Evolutionary conservation across 495 filamentous ascomycete species (phyloP), one percentile per base, ranked within the genome.

Genomic region (Penicillium verhagenii): DNA sequence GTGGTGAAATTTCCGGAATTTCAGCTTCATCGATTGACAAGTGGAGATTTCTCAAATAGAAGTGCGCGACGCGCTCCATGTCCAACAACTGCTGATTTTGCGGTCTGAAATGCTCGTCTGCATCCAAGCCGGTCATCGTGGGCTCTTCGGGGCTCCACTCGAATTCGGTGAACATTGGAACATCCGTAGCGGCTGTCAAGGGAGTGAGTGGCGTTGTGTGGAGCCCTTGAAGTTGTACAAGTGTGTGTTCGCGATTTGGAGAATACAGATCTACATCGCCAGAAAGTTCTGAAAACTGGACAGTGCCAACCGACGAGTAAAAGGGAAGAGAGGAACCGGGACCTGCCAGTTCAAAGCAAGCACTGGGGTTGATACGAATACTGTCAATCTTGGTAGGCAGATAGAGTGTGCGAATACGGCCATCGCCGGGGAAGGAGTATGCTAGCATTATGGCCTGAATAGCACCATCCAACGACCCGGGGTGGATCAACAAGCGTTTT

Each of bases 381-480:
- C 77, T 64, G 26, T 80, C 76, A 39, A 82, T 75, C 65, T 20
- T 31, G 65, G 66, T 50, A 33, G 69, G 46, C 19, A 64, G 35
- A 53, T 56, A 56, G 51, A 65, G 23, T 55, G 50, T 52, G 52
- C 56, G 11, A 54, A 71, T 31, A 24, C 13, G 57, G 16, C 23
- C 75, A 73, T 64, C 72, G 13, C 46, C 69, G 6, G 57, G 81
- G 46, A 57, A 71, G 20, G 57, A 67, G 52, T 67, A 74, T 0
- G 76, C 74, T 0, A 72, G 45, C 50, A 78, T 65, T n/a, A 72
- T 61, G 1, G 72, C 63, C 38, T 79, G 76, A 14, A 80, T 61
- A 1, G 70, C 73, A 6, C 52, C 60, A 58, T 80, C 77, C 2
- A 80, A 50, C 14, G 63, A 58, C 1, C 64, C 66, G 1, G 77